Evolutionary conservation across 1,139 yeast species (phyloP).

Genomic region (Magnusiomyces starmeri): DNA sequence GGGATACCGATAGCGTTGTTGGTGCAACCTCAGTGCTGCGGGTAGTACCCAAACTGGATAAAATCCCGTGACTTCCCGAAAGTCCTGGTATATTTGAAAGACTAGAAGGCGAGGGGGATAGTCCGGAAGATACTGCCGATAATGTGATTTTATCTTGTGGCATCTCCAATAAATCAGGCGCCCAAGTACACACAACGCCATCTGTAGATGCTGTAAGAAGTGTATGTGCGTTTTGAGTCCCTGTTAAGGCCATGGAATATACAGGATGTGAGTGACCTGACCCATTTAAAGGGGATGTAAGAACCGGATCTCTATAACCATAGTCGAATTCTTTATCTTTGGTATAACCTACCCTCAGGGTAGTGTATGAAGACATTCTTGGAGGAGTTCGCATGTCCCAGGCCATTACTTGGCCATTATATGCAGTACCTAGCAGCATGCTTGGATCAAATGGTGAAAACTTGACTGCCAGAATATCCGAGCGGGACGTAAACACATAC

Average conservation of each 20-base stretch:
- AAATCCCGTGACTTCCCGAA: background rate
- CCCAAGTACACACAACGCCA: conserved; percentile 44
- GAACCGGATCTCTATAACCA: conserved; percentile 26
- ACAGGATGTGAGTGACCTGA: conserved; percentile 41
- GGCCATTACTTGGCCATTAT: conserved; percentile 42
- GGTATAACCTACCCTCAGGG: background rate
- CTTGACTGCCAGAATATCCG: conserved; percentile 37
- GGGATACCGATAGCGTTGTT: conserved; percentile 30
- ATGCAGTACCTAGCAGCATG: conserved; percentile 40
- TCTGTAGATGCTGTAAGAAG: conserved; percentile 41
- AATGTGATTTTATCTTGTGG: conserved; percentile 35
- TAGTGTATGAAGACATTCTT: background rate
- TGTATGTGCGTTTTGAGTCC: conserved; percentile 32
- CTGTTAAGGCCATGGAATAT: conserved; percentile 34
- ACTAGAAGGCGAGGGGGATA: background rate
- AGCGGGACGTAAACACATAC: conserved; percentile 42
- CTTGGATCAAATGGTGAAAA: conserved; percentile 38
- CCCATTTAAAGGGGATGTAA: conserved; percentile 31
- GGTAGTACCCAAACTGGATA: conserved; percentile 4
- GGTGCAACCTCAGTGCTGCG: conserved; percentile 39
- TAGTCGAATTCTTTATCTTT: background rate
- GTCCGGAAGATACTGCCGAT: conserved; percentile 24
- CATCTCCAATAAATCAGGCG: conserved; percentile 39
- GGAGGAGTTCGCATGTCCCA: conserved; percentile 39
- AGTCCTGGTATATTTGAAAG: background rate